Base-by-base conservation (phyloP, 805 yeast genomes). In the Candida quercuum region DNA sequence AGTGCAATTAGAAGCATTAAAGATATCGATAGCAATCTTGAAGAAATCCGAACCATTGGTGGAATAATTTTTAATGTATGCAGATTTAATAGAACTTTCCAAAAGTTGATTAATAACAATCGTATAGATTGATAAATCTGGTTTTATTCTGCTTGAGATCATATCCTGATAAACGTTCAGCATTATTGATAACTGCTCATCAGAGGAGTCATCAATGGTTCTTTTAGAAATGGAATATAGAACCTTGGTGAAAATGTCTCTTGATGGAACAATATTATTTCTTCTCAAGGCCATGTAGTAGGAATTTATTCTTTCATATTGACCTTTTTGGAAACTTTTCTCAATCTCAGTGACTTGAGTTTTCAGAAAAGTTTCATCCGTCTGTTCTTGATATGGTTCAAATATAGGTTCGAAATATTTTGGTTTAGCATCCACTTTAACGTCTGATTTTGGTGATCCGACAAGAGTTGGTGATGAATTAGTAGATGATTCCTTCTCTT, bases 81-180 rank as follows among this genome's bases (percentile, higher is more conserved):
- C 65, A 16, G 72, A 74, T 39, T 51, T 44, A 28, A 69, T 60
- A 2, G 79, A 60, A 5, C 80, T 78, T 28, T 61, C 59, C 36
- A 81, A 63, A 20, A 83, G 62, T 22, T 73, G 69, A 17, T 61
- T 58, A 32, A 83, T 61, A 5, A 74, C 69, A 3, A 73, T 54
- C 47, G 72, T 64, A 56, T 75, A 82, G 7, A 85, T 80, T 15
- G 62, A 63, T 29, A 55, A 49, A 19, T 71, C 66, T 14, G 93
- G 93, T 52, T 74, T 78, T 28, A 75, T 42, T 42, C 64, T 67
- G 45, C 69, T 66, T 18, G 72, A 52, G 27, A 83, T 64, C 53
- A 81, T 61, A 48, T 81, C 88, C 35, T 83, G 84, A 52, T 83
- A 83, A 25, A 81, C 77, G 16, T 76, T 79, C 45, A 83, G 60